These are phyloP conservation scores for Chaetomium tenue DNA, from an alignment of 495 filamentous ascomycete species.

Conservation along the genomic window DNA sequence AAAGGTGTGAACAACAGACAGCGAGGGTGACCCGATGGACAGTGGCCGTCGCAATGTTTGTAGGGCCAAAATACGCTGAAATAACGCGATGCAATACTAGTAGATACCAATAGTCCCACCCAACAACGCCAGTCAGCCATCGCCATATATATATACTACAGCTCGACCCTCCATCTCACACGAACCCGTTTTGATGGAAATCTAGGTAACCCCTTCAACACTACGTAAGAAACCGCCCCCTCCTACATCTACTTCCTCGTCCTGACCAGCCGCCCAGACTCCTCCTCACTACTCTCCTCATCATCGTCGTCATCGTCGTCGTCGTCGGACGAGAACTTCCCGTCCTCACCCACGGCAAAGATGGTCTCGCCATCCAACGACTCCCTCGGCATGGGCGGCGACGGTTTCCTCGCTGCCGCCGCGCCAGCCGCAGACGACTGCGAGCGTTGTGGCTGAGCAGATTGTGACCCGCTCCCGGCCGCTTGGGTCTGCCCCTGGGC, in stretches of 20 bases:
- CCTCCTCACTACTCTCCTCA: conserved; percentile 59
- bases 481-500: conserved; percentile 3
- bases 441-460: conserved; percentile 8
- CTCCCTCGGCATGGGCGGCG: conserved; percentile 51
- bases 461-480: conserved; percentile 12
- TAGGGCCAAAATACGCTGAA: background rate
- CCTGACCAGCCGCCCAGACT: conserved; percentile 58
- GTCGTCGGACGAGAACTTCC: conserved; percentile 53
- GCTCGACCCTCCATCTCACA: background rate
- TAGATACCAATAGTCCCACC: background rate
- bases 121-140: conserved; percentile 6
- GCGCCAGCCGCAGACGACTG: conserved; percentile 17
- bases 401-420: conserved; percentile 27
- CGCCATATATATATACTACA: conserved; percentile 11
- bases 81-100: conserved; percentile 7
- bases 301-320: conserved; percentile 27
- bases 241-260: conserved; percentile 37
- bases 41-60: background rate
- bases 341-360: conserved; percentile 88
- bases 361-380: conserved; percentile 90
- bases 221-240: background rate
- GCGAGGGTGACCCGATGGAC: too few species aligned
- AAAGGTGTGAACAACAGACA: too few species aligned
- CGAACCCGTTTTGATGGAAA: background rate
- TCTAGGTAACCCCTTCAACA: background rate